Conservation (phyloP, 2,329 filamentous ascomycete genomes). For the Clonostachys byssicola region DNA sequence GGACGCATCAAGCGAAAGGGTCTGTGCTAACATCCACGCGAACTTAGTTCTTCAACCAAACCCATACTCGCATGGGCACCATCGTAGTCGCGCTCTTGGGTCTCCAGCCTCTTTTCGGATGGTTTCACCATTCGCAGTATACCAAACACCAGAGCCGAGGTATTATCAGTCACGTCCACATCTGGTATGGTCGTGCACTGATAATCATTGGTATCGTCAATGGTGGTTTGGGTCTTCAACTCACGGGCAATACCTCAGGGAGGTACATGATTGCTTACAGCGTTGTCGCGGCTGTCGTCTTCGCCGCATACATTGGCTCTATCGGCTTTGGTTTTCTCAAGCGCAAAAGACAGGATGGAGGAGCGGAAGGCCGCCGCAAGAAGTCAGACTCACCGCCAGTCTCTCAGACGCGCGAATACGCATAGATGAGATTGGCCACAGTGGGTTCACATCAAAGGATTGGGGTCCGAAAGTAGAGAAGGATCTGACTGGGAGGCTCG, state of each 20-base stretch:
- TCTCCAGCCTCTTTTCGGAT: constrained; percentile 55
- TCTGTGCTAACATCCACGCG: not conserved
- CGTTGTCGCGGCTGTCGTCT: constrained; percentile 47
- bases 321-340: constrained; percentile 6
- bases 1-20: not conserved
- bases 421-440: not conserved
- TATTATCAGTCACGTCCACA: constrained; percentile 49
- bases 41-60: constrained; percentile 42
- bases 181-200: constrained; percentile 57
- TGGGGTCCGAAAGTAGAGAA: no score
- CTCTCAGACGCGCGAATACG: not conserved
- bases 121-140: constrained; percentile 52
- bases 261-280: constrained; percentile 47
- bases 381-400: no score
- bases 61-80: constrained; percentile 53
- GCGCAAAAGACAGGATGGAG: not conserved
- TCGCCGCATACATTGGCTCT: constrained; percentile 34
- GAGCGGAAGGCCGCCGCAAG: no score
- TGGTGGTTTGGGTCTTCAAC: constrained; percentile 55
- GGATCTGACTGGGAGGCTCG: no score
- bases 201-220: constrained; percentile 59
- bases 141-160: constrained; percentile 40
- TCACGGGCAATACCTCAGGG: constrained; percentile 31
- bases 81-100: constrained; percentile 48
- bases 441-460: no score